Evolutionary conservation across 805 yeast genomes (phyloP).

Genomic region (Naumovozyma castellii): DNA sequence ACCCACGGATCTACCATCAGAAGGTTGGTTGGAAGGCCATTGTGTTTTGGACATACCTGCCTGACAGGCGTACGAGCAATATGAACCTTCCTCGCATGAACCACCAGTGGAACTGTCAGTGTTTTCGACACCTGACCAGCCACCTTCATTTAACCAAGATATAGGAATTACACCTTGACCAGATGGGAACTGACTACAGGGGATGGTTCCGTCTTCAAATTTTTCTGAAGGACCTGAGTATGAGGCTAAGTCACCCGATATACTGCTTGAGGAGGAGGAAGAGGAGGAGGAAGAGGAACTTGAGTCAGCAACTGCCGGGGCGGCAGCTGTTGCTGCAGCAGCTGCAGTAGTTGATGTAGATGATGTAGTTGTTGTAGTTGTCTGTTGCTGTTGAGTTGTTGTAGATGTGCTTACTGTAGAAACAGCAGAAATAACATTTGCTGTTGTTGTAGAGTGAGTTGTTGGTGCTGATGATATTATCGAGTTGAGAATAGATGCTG

Average conservation of each 20-base stretch:
- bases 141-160: constrained; percentile 45
- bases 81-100: constrained; percentile 76
- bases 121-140: constrained; percentile 37
- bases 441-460: constrained; percentile 7
- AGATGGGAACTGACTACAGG: constrained; percentile 61
- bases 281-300: constrained; percentile 18
- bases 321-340: constrained; percentile 13
- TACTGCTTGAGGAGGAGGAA: constrained; percentile 28
- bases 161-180: constrained; percentile 66
- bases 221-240: constrained; percentile 47
- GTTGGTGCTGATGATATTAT: not conserved
- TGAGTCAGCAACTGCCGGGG: constrained; percentile 23
- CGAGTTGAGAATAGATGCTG: no score
- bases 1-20: constrained; percentile 88
- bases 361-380: constrained; percentile 16
- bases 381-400: constrained; percentile 7
- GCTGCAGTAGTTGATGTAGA: constrained; percentile 21
- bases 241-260: constrained; percentile 51
- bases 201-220: constrained; percentile 62
- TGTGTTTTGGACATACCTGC: constrained; percentile 99
- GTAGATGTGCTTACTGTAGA: constrained; percentile 7
- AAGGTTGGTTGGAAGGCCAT: constrained; percentile 88
- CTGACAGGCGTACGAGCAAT: constrained; percentile 97
- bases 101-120: constrained; percentile 49
- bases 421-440: constrained; percentile 11